phyloP scores from a whole-genome alignment of 2,329 filamentous ascomycete genomes.

The Paecilomyces niveus region DNA sequence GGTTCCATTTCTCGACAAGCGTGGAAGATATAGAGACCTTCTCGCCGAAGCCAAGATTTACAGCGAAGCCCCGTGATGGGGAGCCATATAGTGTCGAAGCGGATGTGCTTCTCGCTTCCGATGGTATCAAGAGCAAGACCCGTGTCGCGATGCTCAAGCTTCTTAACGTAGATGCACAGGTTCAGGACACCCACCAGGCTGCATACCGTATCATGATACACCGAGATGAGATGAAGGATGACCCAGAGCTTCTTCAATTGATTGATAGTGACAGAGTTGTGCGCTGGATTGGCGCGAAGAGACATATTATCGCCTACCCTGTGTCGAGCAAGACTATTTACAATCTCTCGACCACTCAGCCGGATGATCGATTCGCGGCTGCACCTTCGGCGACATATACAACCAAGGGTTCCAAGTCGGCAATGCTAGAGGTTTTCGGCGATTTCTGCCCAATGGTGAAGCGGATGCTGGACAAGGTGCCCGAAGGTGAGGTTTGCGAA shows the following conservation, averaged over 20 bases:
- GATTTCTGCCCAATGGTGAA: constrained; percentile 57
- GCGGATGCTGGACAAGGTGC: constrained; percentile 54
- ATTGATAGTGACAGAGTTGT: constrained; percentile 52
- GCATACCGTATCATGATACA: constrained; percentile 51
- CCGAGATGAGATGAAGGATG: constrained; percentile 36
- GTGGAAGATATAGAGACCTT: constrained; percentile 54
- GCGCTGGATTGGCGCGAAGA: constrained; percentile 59
- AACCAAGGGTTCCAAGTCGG: constrained; percentile 52
- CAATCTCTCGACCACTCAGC: constrained; percentile 58
- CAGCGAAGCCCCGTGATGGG: constrained; percentile 50
- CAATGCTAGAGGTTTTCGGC: constrained; percentile 53
- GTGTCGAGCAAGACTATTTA: constrained; percentile 58
- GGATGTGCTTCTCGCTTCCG: constrained; percentile 47
- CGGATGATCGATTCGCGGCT: constrained; percentile 53
- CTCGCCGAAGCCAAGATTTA: constrained; percentile 53
- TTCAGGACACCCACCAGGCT: constrained; percentile 45
- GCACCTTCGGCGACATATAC: constrained; percentile 57
- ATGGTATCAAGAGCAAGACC: constrained; percentile 48
- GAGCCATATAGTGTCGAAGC: constrained; percentile 45
- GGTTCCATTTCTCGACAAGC: constrained; percentile 59
- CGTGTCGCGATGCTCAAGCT: constrained; percentile 36
- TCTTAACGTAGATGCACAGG: constrained; percentile 31
- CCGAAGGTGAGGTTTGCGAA: constrained; percentile 59
- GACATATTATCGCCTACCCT: constrained; percentile 62
- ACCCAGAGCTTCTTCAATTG: constrained; percentile 48